Percentiles rank a stretch among this genome's conserved stretches.
Conservation (phyloP, 2,329 filamentous ascomycete genomes). For the Aspergillus sp. region DNA sequence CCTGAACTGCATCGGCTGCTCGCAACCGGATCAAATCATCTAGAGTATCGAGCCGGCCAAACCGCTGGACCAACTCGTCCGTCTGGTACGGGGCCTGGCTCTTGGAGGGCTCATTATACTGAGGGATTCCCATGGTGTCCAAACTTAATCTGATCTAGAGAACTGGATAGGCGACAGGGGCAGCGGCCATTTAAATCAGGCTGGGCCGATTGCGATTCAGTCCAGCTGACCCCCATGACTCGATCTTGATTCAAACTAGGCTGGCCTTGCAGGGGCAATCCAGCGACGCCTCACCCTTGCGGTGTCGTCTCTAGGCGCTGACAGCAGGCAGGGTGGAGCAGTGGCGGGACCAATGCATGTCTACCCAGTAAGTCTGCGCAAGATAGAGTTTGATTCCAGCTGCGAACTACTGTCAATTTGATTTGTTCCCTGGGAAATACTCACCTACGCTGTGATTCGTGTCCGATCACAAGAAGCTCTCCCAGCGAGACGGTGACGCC, state of each 20-base stretch:
- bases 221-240: neutral
- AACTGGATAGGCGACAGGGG: neutral
- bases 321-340: neutral
- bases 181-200: neutral
- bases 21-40: slow-evolving; percentile 45
- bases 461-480: too few species aligned
- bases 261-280: neutral
- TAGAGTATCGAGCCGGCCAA: slow-evolving; percentile 42
- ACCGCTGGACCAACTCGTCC: slow-evolving; percentile 28
- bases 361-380: neutral
- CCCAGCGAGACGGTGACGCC: neutral
- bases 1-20: slow-evolving; percentile 39
- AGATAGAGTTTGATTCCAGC: neutral
- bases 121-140: slow-evolving; percentile 18
- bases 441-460: too few species aligned
- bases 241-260: neutral
- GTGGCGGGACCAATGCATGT: too few species aligned
- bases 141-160: neutral
- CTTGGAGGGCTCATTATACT: slow-evolving; percentile 8
- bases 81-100: neutral
- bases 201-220: too few species aligned
- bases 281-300: neutral
- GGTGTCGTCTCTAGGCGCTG: neutral
- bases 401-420: neutral
- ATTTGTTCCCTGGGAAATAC: neutral